phyloP scores from a whole-genome alignment of 1,284 basidiomycete species.

The Fomitiporia mediterranea region DNA sequence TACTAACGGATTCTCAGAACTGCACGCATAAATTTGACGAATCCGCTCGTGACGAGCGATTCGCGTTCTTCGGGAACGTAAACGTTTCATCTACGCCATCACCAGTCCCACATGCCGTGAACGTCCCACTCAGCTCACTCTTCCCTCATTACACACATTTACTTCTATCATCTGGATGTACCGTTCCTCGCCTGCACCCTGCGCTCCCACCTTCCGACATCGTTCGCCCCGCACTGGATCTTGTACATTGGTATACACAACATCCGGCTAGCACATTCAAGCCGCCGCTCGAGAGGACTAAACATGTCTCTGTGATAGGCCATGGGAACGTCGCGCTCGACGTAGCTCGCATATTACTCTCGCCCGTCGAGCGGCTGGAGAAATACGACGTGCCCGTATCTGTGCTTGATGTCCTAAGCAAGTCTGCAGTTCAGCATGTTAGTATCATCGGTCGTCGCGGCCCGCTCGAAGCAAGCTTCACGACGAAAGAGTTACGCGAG shows the following conservation, averaged over 20 bases:
- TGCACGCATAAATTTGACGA: constrained; percentile 94
- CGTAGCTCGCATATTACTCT: constrained; percentile 86
- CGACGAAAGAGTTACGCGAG: constrained; percentile 92
- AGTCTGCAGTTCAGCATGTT: constrained; percentile 69
- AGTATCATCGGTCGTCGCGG: constrained; percentile 85
- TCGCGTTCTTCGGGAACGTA: constrained; percentile 92
- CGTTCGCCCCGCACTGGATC: constrained; percentile 75
- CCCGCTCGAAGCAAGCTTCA: constrained; percentile 87
- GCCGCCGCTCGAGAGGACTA: constrained; percentile 55
- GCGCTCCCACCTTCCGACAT: constrained; percentile 46
- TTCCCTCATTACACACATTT: constrained; percentile 75
- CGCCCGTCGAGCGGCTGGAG: constrained; percentile 54
- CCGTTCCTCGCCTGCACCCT: constrained; percentile 54
- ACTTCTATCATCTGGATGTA: constrained; percentile 78
- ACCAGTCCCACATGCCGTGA: constrained; percentile 44
- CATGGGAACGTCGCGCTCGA: constrained; percentile 97
- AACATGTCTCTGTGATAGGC: constrained; percentile 84
- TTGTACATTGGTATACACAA: constrained; percentile 98
- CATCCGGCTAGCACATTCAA: constrained; percentile 67
- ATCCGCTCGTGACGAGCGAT: constrained; percentile 66
- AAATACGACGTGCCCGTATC: constrained; percentile 78
- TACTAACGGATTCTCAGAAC: constrained; percentile 54
- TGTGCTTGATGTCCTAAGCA: constrained; percentile 68
- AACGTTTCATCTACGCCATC: constrained; percentile 50
- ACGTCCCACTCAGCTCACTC: constrained; percentile 55